Conservation (phyloP, 1,284 basidiomycete genomes). For the Moesziomyces globuligerus region DNA sequence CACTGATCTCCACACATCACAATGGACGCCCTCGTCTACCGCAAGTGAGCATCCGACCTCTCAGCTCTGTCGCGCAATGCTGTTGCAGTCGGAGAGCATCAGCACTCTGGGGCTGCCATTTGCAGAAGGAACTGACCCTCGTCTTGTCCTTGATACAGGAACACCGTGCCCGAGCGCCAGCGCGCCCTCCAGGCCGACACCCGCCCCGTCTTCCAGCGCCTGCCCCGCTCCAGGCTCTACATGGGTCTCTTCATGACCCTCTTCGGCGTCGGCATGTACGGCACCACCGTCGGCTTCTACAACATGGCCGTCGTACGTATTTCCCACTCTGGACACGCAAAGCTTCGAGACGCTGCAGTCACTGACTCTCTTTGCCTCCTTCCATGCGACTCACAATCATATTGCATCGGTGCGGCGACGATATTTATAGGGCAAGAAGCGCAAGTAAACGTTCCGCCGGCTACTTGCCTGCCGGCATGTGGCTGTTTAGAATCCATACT, state of each 20-base stretch:
- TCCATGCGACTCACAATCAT: not conserved
- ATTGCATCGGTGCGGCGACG: not conserved
- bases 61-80: not conserved
- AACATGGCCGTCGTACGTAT: constrained; percentile 61
- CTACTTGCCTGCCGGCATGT: too few species aligned
- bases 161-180: constrained; percentile 60
- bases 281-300: constrained; percentile 57
- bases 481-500: too few species aligned
- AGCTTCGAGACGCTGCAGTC: not conserved
- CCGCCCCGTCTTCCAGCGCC: constrained; percentile 60
- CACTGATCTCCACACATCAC: constrained; percentile 16
- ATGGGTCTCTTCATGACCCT: constrained; percentile 61
- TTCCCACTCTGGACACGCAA: not conserved
- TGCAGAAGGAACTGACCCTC: constrained; percentile 3
- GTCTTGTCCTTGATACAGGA: constrained; percentile 31
- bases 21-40: constrained; percentile 60
- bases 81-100: too few species aligned
- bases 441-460: constrained; percentile 7
- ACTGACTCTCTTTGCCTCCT: not conserved
- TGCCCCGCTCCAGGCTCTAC: constrained; percentile 59
- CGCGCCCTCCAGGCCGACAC: constrained; percentile 60
- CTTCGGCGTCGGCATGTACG: constrained; percentile 62
- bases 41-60: constrained; percentile 40
- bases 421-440: constrained; percentile 44
- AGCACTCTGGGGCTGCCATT: not conserved